Conservation (phyloP, 192 early-diverging fungal genomes). For the Backusella parvicylindrica region DNA sequence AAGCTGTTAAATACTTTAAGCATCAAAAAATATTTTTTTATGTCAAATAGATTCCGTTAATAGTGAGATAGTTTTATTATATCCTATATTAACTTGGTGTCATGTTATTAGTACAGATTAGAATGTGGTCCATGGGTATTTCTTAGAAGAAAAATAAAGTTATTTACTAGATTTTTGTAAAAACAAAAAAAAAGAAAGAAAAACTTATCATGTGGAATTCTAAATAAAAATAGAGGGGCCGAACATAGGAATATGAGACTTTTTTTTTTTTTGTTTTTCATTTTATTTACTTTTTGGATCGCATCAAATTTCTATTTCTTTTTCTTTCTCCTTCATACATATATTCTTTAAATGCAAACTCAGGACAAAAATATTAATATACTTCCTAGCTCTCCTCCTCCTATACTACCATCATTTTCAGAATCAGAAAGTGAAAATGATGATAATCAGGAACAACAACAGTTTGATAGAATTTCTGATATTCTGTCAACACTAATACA, state of each 20-base stretch:
- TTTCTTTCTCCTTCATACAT: background rate
- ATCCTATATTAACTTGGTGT: background rate
- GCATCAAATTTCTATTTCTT: background rate
- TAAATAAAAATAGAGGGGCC: background rate
- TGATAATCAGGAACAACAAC: constrained; percentile 11
- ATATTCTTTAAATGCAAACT: background rate
- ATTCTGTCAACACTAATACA: constrained; percentile 27
- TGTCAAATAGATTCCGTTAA: background rate
- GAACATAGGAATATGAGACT: constrained; percentile 1
- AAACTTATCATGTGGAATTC: background rate
- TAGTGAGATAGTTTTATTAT: background rate
- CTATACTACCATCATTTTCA: background rate
- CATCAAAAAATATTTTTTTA: background rate
- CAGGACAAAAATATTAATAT: constrained; percentile 6
- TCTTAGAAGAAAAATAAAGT: constrained; percentile 75
- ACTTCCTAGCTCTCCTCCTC: constrained; percentile 14
- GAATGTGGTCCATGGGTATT: background rate
- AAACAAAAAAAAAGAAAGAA: constrained; percentile 14
- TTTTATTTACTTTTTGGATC: background rate
- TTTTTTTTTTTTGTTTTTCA: background rate
- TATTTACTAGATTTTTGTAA: constrained; percentile 75
- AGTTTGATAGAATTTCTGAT: constrained; percentile 28
- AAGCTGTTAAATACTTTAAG: background rate
- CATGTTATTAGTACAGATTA: background rate
- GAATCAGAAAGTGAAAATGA: background rate